These are phyloP conservation scores for Globisporangium uncinulatum DNA, from an alignment of 352 stramenopile genomes.

Conservation along the genomic window DNA sequence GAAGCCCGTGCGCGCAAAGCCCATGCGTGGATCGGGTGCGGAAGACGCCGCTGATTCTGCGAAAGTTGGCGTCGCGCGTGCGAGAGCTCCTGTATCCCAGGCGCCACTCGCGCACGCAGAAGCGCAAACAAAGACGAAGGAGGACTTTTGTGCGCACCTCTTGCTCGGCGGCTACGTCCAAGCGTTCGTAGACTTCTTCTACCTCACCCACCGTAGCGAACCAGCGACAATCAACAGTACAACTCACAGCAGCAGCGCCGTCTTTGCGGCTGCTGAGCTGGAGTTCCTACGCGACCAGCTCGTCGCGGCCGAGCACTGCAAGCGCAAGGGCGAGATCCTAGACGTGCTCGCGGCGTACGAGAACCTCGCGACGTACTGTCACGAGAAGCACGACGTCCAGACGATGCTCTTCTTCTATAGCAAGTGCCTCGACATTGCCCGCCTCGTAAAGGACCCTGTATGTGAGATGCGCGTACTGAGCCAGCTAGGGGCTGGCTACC, in stretches of 20 bases:
- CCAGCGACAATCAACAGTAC: not conserved
- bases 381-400: constrained; percentile 73
- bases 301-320: constrained; percentile 81
- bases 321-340: constrained; percentile 81
- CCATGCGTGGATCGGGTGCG: constrained; percentile 42
- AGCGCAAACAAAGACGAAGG: constrained; percentile 58
- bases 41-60: constrained; percentile 5
- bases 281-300: constrained; percentile 88
- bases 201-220: constrained; percentile 86
- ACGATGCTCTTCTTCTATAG: constrained; percentile 93
- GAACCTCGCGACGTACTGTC: constrained; percentile 59
- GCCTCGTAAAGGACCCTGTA: constrained; percentile 78
- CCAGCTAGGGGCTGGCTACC: constrained; percentile 80
- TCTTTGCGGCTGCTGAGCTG: constrained; percentile 44
- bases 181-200: constrained; percentile 93
- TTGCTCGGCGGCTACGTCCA: constrained; percentile 89
- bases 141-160: constrained; percentile 82
- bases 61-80: constrained; percentile 1
- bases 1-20: constrained; percentile 49
- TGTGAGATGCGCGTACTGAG: constrained; percentile 86
- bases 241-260: constrained; percentile 4
- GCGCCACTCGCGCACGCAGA: not conserved
- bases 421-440: constrained; percentile 89
- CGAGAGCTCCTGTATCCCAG: constrained; percentile 3
- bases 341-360: constrained; percentile 44